phyloP scores from a whole-genome alignment of 2,329 filamentous ascomycete genomes.

The Hypoxylon sp. region DNA sequence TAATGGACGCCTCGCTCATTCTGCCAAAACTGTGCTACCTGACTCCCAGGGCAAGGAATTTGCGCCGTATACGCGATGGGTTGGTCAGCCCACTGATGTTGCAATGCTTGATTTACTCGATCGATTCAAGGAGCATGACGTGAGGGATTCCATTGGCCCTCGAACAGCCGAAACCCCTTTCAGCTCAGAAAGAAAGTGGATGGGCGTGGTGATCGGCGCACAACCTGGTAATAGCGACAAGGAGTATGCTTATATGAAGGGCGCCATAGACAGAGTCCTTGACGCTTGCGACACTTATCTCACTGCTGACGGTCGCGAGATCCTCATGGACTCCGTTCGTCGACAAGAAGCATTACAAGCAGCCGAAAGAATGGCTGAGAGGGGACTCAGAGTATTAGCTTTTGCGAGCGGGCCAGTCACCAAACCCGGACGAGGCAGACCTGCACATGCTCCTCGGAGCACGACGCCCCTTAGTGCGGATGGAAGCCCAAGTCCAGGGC shows the following conservation, averaged over 20 bases:
- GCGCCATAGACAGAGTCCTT: conserved; percentile 89
- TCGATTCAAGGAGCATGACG: conserved; percentile 90
- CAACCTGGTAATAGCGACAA: conserved; percentile 72
- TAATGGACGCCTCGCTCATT: conserved; percentile 85
- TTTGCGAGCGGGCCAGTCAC: conserved; percentile 87
- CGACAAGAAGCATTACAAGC: conserved; percentile 82
- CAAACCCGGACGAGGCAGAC: conserved; percentile 61
- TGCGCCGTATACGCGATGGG: conserved; percentile 85
- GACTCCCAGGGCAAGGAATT: conserved; percentile 81
- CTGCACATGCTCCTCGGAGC: conserved; percentile 62
- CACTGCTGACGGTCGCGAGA: conserved; percentile 86
- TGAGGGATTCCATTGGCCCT: conserved; percentile 86
- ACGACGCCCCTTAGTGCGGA: conserved; percentile 64
- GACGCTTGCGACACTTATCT: conserved; percentile 92
- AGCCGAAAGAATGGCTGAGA: conserved; percentile 87
- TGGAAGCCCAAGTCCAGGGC: conserved; percentile 57
- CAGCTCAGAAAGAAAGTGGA: conserved; percentile 98
- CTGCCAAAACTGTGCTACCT: conserved; percentile 84
- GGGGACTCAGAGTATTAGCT: conserved; percentile 90
- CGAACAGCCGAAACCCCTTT: conserved; percentile 91
- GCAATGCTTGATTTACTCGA: conserved; percentile 96
- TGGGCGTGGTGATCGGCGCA: conserved; percentile 89
- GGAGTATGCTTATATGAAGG: conserved; percentile 95
- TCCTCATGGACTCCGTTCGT: conserved; percentile 83
- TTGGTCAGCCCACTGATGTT: conserved; percentile 96